These are phyloP conservation scores for Xerocomus brunneocitrinus DNA, from an alignment of 768 basidiomycete species.

Conservation along the genomic window DNA sequence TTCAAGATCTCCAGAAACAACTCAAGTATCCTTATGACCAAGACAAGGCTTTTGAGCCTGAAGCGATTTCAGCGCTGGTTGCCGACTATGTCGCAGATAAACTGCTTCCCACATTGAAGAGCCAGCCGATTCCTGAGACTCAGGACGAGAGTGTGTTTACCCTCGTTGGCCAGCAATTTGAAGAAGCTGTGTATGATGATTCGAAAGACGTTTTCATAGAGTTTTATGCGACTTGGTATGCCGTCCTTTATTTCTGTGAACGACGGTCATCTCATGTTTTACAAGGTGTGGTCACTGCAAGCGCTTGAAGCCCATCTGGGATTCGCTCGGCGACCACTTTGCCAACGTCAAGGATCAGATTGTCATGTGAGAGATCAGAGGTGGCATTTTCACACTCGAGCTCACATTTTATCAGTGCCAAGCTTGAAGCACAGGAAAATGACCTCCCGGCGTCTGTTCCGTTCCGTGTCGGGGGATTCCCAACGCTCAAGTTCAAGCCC, in stretches of 20 bases:
- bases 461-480: conserved; percentile 88
- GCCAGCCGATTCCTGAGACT: conserved; percentile 73
- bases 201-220: conserved; percentile 94
- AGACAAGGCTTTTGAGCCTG: conserved; percentile 52
- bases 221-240: conserved; percentile 95
- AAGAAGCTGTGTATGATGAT: conserved; percentile 80
- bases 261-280: background rate
- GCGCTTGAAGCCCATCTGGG: conserved; percentile 93
- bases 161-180: conserved; percentile 87
- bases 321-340: conserved; percentile 83
- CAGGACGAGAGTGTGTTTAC: conserved; percentile 82
- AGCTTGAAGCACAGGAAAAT: conserved; percentile 96
- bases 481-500: conserved; percentile 94
- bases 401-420: conserved; percentile 54
- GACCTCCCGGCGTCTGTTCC: conserved; percentile 85
- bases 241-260: conserved; percentile 9
- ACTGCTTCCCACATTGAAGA: conserved; percentile 83
- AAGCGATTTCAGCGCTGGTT: conserved; percentile 56
- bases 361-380: conserved; percentile 57
- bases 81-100: conserved; percentile 64
- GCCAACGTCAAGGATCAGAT: conserved; percentile 67
- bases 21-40: conserved; percentile 89
- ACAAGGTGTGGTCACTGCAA: conserved; percentile 92
- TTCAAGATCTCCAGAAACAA: conserved; percentile 80
- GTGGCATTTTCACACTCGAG: background rate